Base-by-base conservation (phyloP, 306 rosid species). In the Pterocarpus santalinus region DNA sequence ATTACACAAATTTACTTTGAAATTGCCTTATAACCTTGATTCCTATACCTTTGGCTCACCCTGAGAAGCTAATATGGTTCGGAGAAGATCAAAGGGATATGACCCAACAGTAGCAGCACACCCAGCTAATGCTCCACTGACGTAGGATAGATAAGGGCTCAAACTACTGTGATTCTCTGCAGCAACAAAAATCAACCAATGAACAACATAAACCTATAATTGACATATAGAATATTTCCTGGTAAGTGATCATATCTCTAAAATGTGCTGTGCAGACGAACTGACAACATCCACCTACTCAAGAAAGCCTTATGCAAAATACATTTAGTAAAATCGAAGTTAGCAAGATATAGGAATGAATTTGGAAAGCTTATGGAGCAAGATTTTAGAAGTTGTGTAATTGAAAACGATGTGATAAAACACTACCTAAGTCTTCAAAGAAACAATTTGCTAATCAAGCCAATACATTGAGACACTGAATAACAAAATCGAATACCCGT, bases 31-130 rank as follows among this genome's bases (percentile, higher is more conserved):
- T 10, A 22, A 52, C 32, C 36, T 46, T 61, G 47, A 39, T 79
- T 78, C 7, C 4, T 33, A 81, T 86, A 95, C 99, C 97, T 95
- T 95, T 22, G 97, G 99, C 84, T 95, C 99, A 32, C 99, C 99
- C 56, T 95, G 99, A 71, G 99, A 95, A 82, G 99, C 98, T 87
- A 95, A 80, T 89, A 95, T 88, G 62, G 99, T 95, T 57, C 98
- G 89, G 49, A 95, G 80, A 82, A 95, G 97, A 91, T 95, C 99
- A 86, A 95, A 93, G 16, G 98, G 99, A 78, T 95, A 95, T 34
- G 99, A 93, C 64, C 98, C 99, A 10, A 95, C 79, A 22, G 98
- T 95, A 81, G 99, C 99, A 10, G 97, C 97, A 86, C 95, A 90
- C 14, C 99, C 99, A 28, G 98, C 99, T 80, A 93, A 44, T 32